phyloP scores from a whole-genome alignment of 2,329 filamentous ascomycete genomes.

The Colletotrichum godetiae region DNA sequence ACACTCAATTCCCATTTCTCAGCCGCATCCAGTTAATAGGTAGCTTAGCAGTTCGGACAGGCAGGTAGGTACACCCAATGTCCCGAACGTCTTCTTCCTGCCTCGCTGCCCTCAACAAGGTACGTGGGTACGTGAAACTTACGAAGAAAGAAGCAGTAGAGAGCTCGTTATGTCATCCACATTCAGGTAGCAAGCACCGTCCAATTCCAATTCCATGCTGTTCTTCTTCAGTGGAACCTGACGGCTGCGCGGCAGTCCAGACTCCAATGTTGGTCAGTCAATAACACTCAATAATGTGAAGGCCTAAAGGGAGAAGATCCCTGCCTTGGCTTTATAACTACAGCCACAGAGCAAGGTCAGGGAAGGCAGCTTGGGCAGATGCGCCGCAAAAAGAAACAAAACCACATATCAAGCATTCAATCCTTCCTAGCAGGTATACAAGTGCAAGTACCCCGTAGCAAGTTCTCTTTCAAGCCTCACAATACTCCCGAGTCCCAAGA shows the following conservation, averaged over 20 bases:
- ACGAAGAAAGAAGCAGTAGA: background rate
- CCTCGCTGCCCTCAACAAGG: background rate
- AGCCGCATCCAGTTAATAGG: background rate
- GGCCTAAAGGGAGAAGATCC: background rate
- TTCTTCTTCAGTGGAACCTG: slow-evolving; percentile 15
- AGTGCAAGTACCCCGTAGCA: too few species aligned
- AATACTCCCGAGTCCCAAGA: background rate
- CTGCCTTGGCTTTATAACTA: background rate
- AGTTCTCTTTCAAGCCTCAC: background rate
- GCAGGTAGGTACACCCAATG: background rate
- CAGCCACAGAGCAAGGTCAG: slow-evolving; percentile 5
- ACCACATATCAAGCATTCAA: background rate
- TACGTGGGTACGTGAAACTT: background rate
- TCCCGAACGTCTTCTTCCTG: background rate
- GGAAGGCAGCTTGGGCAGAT: slow-evolving; percentile 9
- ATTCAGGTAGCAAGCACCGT: slow-evolving; percentile 9
- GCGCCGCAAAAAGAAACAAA: background rate
- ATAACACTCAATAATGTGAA: background rate
- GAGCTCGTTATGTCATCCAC: slow-evolving; percentile 10
- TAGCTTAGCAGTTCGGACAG: background rate
- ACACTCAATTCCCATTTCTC: background rate
- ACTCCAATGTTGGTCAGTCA: background rate
- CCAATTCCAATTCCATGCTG: background rate
- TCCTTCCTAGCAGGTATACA: background rate
- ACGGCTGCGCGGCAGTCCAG: background rate